Evolutionary conservation across 2,329 filamentous ascomycete species (phyloP), one percentile per base, ranked within the genome.

Genomic region (Catunica adiposa): DNA sequence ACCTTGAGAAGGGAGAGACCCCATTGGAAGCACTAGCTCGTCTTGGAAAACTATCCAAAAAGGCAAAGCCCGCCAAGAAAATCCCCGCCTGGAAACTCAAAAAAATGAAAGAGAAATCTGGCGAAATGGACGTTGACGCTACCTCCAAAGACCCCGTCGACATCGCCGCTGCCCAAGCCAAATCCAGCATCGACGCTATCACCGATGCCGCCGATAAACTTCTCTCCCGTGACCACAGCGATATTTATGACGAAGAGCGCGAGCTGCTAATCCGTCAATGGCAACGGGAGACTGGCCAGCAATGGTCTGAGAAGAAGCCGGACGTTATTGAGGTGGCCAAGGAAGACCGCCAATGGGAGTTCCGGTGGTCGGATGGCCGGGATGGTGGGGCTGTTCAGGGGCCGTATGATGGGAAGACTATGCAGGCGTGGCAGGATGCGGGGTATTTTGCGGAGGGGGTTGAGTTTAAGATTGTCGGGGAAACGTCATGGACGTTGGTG

Each of bases 391-490:
- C 79, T 51, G 17, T 47, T 4, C 88, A 98, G 67, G 92, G 92
- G 0, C 90, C 92, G 0, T 98, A 89, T 66, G 88, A 96, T 64
- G 79, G 77, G 6, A 67, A 75, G 3, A 90, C 84, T 38, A 97
- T 98, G 92, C 79, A 82, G 63, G 85, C 86, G 1, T 98, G 92
- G 92, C 81, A 84, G 62, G 81, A 86, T 60, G 88, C 88, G 23
- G 92, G 92, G 2, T 97, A 97, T 66, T 98, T 98, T 68, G 84
- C 82, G 11, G 84, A 92, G 60, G 87, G 86, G 0, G 88, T 95
- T 23, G 90, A 89, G 65, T 89, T 90, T 63, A 76, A 81, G 60
- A 72, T 69, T 59, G 76, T 70, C 5, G 79, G 76, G 9, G 72
- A 75, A 48, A 74, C 76, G 22, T 67, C 67, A 9, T 85, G 82